Conservation (phyloP, 371 early-diverging fungal species). For the Thermomucor indicae-seudaticae region DNA sequence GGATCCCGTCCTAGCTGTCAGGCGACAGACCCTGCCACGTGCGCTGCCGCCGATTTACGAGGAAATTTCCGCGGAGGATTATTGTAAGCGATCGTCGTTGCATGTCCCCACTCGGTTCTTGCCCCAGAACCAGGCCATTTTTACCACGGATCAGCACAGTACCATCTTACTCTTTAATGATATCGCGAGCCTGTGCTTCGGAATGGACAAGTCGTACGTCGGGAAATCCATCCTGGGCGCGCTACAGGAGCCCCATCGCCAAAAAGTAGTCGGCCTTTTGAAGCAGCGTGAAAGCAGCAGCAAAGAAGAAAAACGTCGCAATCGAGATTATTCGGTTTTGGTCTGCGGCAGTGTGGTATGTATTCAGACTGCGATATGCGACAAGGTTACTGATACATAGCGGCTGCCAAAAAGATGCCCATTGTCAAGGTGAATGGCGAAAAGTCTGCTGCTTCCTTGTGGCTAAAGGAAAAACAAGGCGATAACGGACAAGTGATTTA, state of each 20-base stretch:
- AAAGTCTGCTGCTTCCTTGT: slow-evolving; percentile 59
- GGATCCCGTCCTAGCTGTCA: not conserved
- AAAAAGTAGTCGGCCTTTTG: slow-evolving; percentile 21
- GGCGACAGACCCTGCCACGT: not conserved
- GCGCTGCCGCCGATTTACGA: slow-evolving; percentile 20
- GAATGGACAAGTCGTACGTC: slow-evolving; percentile 38
- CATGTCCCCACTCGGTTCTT: slow-evolving; percentile 61
- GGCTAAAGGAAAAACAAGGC: slow-evolving; percentile 56
- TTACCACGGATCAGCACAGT: slow-evolving; percentile 52
- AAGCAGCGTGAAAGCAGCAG: slow-evolving; percentile 3
- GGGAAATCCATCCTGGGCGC: slow-evolving; percentile 21
- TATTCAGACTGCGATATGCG: not conserved
- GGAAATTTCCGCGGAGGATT: slow-evolving; percentile 12
- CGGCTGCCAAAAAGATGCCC: no score
- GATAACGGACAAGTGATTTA: slow-evolving; percentile 45
- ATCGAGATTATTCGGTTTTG: slow-evolving; percentile 19
- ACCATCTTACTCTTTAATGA: slow-evolving; percentile 55
- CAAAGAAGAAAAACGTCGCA: not conserved
- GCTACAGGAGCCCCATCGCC: slow-evolving; percentile 36
- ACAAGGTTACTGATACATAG: slow-evolving; percentile 1
- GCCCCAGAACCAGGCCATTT: slow-evolving; percentile 63
- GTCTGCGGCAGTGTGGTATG: slow-evolving; percentile 57
- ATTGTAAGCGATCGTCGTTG: slow-evolving; percentile 35
- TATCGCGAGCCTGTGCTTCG: slow-evolving; percentile 47
- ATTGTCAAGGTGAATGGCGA: slow-evolving; percentile 47